These are phyloP conservation scores for Ailanthus altissimus DNA, from an alignment of 345 rosid species.

Conservation along the genomic window DNA sequence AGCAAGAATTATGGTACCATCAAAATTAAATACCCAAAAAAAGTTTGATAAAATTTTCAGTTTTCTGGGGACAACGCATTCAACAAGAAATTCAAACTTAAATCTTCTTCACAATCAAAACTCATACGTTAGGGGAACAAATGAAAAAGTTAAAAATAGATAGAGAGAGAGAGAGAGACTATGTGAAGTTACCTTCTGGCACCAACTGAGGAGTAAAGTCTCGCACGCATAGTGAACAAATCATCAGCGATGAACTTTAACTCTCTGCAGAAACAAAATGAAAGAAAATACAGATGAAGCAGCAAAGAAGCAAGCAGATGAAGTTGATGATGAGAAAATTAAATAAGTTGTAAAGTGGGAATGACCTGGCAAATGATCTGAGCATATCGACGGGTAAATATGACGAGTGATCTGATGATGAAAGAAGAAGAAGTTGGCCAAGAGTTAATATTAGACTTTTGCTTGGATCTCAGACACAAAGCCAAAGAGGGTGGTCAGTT, in stretches of 20 bases:
- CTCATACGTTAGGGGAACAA: too few species aligned
- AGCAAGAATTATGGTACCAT: too few species aligned
- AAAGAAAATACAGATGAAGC: neutral
- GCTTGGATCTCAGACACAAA: neutral
- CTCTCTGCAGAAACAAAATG: slow-evolving; percentile 1
- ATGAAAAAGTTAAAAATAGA: too few species aligned
- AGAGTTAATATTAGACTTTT: too few species aligned
- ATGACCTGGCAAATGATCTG: slow-evolving; percentile 21
- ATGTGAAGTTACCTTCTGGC: slow-evolving; percentile 20
- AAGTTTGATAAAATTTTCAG: neutral
- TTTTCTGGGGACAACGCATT: neutral
- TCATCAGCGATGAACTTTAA: slow-evolving; percentile 14
- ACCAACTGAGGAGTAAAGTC: slow-evolving; percentile 16
- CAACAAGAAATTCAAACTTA: neutral
- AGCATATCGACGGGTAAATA: slow-evolving; percentile 14
- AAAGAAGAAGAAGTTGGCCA: neutral
- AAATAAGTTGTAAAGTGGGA: too few species aligned
- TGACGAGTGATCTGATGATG: neutral
- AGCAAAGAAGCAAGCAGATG: too few species aligned
- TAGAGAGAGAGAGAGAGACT: too few species aligned
- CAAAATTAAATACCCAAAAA: too few species aligned
- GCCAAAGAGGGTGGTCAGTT: too few species aligned
- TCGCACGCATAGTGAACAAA: slow-evolving; percentile 13
- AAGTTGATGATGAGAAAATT: too few species aligned
- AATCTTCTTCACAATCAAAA: neutral